Conservation (phyloP, 805 yeast species). For the Metschnikowia continentalis region DNA sequence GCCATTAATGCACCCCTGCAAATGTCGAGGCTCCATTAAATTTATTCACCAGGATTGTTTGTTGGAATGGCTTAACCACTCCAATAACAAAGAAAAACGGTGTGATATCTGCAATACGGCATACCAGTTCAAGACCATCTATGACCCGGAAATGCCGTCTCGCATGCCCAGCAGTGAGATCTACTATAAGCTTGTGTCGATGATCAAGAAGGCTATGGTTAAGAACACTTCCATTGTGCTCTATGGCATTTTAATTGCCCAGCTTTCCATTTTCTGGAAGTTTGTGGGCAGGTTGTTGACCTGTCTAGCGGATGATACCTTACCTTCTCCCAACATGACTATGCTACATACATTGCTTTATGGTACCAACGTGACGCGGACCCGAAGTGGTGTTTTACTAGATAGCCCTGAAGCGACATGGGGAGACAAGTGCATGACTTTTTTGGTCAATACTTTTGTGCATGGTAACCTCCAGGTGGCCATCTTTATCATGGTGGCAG, state of each 20-base stretch:
- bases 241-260: constrained; percentile 41
- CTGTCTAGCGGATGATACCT: constrained; percentile 51
- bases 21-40: constrained; percentile 88
- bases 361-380: constrained; percentile 27
- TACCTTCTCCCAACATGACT: constrained; percentile 37
- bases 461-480: constrained; percentile 39
- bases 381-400: constrained; percentile 10
- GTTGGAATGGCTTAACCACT: constrained; percentile 77
- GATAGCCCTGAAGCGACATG: constrained; percentile 9
- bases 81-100: constrained; percentile 50
- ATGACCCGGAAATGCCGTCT: constrained; percentile 61
- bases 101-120: constrained; percentile 89
- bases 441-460: constrained; percentile 31
- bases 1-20: constrained; percentile 88
- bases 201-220: constrained; percentile 12
- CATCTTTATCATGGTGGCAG: constrained; percentile 36
- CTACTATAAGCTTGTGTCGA: constrained; percentile 31
- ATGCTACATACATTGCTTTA: constrained; percentile 33
- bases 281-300: constrained; percentile 51
- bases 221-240: constrained; percentile 26
- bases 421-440: constrained; percentile 20
- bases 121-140: constrained; percentile 64
- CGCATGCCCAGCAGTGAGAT: constrained; percentile 54
- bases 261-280: constrained; percentile 58
- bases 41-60: constrained; percentile 92